Conservation (phyloP, 1,284 basidiomycete genomes). For the Meira miltonrushii region DNA sequence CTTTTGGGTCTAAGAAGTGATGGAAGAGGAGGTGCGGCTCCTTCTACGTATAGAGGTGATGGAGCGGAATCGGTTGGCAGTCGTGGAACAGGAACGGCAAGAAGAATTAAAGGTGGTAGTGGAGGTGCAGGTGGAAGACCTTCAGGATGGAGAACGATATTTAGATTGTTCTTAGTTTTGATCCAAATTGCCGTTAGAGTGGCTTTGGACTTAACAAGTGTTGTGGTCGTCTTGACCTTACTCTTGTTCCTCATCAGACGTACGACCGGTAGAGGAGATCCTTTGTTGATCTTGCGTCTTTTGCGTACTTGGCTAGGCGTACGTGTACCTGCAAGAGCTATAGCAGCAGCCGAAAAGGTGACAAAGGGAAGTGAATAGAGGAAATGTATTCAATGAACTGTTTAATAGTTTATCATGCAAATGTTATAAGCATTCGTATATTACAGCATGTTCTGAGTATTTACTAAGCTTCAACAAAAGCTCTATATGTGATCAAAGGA, state of each 20-base stretch:
- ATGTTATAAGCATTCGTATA: background rate
- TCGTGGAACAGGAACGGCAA: background rate
- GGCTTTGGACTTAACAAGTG: constrained; percentile 39
- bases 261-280: constrained; percentile 42
- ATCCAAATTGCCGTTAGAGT: constrained; percentile 35
- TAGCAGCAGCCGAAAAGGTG: background rate
- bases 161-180: constrained; percentile 17
- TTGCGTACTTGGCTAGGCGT: constrained; percentile 11
- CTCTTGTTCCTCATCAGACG: constrained; percentile 29
- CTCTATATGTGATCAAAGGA: constrained; percentile 1
- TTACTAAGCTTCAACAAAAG: constrained; percentile 4
- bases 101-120: background rate
- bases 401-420: background rate
- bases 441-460: background rate
- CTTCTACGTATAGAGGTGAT: constrained; percentile 15
- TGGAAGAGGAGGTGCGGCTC: constrained; percentile 9
- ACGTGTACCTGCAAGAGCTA: background rate
- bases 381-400: too few relatives aligned
- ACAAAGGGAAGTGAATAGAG: background rate
- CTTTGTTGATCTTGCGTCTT: constrained; percentile 27
- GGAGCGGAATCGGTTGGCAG: constrained; percentile 2
- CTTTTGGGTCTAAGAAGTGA: constrained; percentile 21
- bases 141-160: background rate
- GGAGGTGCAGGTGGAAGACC: constrained; percentile 8
- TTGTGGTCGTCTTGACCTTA: constrained; percentile 33